Percentiles rank a stretch among this genome's conserved stretches.
Conservation (phyloP, 2,329 filamentous ascomycete genomes). For the Fusarium napiforme region DNA sequence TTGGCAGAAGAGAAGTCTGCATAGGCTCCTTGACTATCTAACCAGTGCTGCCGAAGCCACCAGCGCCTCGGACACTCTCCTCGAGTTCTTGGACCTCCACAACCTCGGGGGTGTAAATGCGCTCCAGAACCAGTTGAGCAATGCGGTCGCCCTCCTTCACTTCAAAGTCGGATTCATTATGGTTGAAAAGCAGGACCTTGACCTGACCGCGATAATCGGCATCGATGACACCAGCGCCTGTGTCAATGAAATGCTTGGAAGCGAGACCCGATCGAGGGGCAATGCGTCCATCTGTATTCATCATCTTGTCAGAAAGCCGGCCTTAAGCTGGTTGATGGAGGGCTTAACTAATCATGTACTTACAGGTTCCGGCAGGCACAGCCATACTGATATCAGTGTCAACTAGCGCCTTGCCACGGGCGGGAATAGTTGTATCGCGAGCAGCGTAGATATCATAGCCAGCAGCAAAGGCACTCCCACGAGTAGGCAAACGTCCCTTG, state of each 20-base stretch:
- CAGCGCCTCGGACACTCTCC: constrained; percentile 88
- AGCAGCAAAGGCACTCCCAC: constrained; percentile 88
- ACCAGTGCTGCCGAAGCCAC: constrained; percentile 92
- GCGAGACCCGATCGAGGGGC: constrained; percentile 93
- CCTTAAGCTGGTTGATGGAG: not conserved
- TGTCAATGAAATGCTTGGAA: constrained; percentile 94
- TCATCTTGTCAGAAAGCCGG: not conserved
- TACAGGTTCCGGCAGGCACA: constrained; percentile 90
- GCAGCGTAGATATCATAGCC: constrained; percentile 94
- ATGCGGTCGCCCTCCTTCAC: constrained; percentile 89
- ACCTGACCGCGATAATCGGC: constrained; percentile 95
- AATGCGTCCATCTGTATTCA: constrained; percentile 78
- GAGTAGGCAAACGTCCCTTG: constrained; percentile 83
- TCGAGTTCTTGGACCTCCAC: constrained; percentile 89
- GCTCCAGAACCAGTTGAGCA: constrained; percentile 92
- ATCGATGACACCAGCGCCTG: constrained; percentile 95
- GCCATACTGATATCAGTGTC: constrained; percentile 93
- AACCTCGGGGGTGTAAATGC: constrained; percentile 93
- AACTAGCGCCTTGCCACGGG: constrained; percentile 85
- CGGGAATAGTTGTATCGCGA: constrained; percentile 78
- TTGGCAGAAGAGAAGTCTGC: not conserved
- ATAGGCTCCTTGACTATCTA: constrained; percentile 10
- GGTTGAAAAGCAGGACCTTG: constrained; percentile 95
- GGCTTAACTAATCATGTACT: constrained; percentile 47
- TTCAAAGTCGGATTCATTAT: constrained; percentile 82